These are phyloP conservation scores for Pythium graminicola DNA, from an alignment of 352 stramenopile genomes.

Conservation along the genomic window DNA sequence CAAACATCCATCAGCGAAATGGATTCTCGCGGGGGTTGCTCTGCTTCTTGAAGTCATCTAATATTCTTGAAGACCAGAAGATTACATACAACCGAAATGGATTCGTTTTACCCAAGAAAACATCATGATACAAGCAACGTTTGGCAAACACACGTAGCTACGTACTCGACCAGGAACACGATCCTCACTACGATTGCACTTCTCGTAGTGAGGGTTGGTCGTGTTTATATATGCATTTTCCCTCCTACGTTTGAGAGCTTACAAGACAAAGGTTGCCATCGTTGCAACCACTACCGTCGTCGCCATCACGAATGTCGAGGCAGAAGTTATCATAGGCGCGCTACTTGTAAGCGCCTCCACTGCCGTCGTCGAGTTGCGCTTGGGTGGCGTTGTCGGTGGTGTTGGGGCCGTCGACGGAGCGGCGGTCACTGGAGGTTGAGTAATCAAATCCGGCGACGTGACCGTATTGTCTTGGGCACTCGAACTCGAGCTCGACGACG, in stretches of 20 bases:
- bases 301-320: slow-evolving; percentile 1
- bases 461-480: not conserved
- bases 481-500: slow-evolving; percentile 5
- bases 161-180: too few relatives aligned
- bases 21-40: slow-evolving; percentile 85
- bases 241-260: slow-evolving; percentile 1
- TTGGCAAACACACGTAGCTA: too few relatives aligned
- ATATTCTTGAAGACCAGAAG: not conserved
- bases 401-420: not conserved
- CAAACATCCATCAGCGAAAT: slow-evolving; percentile 84
- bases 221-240: too few relatives aligned
- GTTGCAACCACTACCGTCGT: slow-evolving; percentile 7
- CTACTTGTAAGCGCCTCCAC: slow-evolving; percentile 20
- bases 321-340: not conserved
- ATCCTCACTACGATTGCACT: too few relatives aligned
- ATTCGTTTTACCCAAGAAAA: too few relatives aligned
- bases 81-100: too few relatives aligned
- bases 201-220: too few relatives aligned
- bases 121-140: too few relatives aligned
- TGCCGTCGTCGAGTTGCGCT: slow-evolving; percentile 15
- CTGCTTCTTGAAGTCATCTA: slow-evolving; percentile 87
- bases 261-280: slow-evolving; percentile 12
- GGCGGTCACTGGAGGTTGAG: too few relatives aligned
- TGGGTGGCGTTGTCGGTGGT: slow-evolving; percentile 6
- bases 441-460: slow-evolving; percentile 1